Conservation (phyloP, 1,284 basidiomycete species). For the Marasmius sp. region DNA sequence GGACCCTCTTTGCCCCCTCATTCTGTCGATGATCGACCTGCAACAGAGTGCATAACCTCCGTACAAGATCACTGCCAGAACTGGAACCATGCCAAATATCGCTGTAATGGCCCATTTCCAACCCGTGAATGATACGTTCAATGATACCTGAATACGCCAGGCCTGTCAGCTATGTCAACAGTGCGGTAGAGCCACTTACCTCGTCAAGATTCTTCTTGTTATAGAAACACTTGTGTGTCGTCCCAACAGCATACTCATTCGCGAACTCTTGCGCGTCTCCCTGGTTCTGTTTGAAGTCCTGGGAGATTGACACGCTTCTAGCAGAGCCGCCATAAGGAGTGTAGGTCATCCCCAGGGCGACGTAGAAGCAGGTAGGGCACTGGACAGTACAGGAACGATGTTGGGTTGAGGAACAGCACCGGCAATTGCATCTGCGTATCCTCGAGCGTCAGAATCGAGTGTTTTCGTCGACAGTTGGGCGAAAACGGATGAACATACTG, state of each 20-base stretch:
- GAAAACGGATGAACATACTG: background rate
- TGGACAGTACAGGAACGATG: slow-evolving; percentile 8
- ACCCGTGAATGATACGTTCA: slow-evolving; percentile 12
- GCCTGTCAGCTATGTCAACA: background rate
- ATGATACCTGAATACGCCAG: slow-evolving; percentile 7
- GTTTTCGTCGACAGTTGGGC: background rate
- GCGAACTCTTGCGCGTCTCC: slow-evolving; percentile 9
- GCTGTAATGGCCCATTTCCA: slow-evolving; percentile 20
- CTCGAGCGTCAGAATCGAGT: background rate
- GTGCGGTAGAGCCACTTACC: background rate
- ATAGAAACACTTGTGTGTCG: slow-evolving; percentile 14
- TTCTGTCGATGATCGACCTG: background rate
- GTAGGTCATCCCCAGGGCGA: slow-evolving; percentile 11
- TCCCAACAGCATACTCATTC: slow-evolving; percentile 4
- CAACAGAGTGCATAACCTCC: background rate
- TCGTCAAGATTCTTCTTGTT: slow-evolving; percentile 13
- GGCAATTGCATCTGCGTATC: slow-evolving; percentile 14
- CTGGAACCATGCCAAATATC: slow-evolving; percentile 17
- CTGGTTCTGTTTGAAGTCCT: slow-evolving; percentile 15
- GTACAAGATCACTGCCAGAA: slow-evolving; percentile 7
- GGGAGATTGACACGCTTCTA: slow-evolving; percentile 8
- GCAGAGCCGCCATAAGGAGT: background rate
- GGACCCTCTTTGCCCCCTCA: background rate
- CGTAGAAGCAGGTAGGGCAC: slow-evolving; percentile 16
- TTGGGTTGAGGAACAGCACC: slow-evolving; percentile 10